Evolutionary conservation across 2,329 filamentous ascomycete species (phyloP), one percentile per base, ranked within the genome.

Genomic region (Aspergillus tanneri): DNA sequence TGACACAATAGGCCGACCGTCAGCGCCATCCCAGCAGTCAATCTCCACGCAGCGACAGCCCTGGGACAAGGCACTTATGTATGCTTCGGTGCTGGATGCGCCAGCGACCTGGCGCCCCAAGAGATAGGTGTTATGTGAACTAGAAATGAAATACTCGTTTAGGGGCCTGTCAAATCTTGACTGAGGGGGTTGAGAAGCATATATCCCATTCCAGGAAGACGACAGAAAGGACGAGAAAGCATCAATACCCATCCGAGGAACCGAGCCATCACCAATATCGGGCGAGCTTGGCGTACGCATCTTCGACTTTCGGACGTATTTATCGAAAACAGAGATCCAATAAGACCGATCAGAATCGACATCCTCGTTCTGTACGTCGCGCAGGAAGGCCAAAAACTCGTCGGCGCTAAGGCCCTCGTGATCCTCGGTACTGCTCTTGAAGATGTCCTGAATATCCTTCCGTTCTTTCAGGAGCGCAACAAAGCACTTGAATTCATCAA

Each of bases 111-210:
- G 93, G 45, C 91, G 85, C 11, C 93, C 93, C 4, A 95, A 78
- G 1, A 99, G 84, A 63, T 99, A 99, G 0, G 93, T 99, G 71
- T 99, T 99, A 77, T 99, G 93, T 1, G 93, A 97, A 74, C 91
- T 96, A 1, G 92, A 97, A 57, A 99, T 93, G 75, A 90, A 96
- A 70, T 99, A 99, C 66, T 97, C 92, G 66, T 95, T 96, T 67
- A 97, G 76, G 0, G 93, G 93, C 19, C 88, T 83, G 63, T 95
- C 84, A 46, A 96, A 82, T 5, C 75, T 75, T 46, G 84, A 82
- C 22, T 82, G 73, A 10, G 80, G 70, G n/a, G 82, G 79, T 52
- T 80, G 77, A 34, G 80, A 79, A 22, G 79, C 72, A 34, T 90
- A 79, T 2, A 87, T 78, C 2, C 82, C 77, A 62, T 95, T 95